Evolutionary conservation across 176 grass and related monocot genomes (phyloP), one percentile per base, ranked within the genome.

Genomic region (Ensete ventricosum): DNA sequence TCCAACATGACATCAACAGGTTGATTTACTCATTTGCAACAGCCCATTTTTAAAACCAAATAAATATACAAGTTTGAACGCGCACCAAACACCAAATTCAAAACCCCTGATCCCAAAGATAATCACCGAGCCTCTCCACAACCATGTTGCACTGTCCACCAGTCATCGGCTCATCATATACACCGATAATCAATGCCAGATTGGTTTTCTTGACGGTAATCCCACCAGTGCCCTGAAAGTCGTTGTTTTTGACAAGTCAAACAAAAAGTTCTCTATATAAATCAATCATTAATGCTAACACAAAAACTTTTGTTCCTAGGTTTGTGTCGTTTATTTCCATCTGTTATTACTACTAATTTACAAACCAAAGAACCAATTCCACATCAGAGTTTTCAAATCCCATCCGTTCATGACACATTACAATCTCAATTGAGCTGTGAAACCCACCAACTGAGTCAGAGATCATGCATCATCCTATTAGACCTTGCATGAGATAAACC

Each of bases 71-170:
- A 68, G 13, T 14, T 14, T 14, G 2, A 68, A 8, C 2, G 26
- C 1, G 26, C 65, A 68, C 25, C 22, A 29, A 14, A 25, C 5
- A 34, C 24, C 24, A 14, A 68, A 68, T 68, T 68, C 65, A 68
- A 16, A 68, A 68, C 27, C 65, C 65, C 24, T 11, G 11, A 34
- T 68, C 65, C 17, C 34, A 34, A 16, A 68, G 65, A 34, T 68
- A 68, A 29, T 68, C 65, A 48, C 65, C 65, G 2, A 68, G 65
- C 65, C 23, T 68, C 27, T 68, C 65, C 9, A 68, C 65, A 43
- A 29, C 65, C 65, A 68, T 68, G 11, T 68, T 68, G 65, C 65
- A 68, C 65, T 68, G 65, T 14, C 23, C 65, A 48, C 65, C 65
- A 8, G 27, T 43, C 24, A 68, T 34, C 1, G 21, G 64, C 13